phyloP scores from a whole-genome alignment of 2,329 filamentous ascomycete species.

The Exophiala sp. region DNA sequence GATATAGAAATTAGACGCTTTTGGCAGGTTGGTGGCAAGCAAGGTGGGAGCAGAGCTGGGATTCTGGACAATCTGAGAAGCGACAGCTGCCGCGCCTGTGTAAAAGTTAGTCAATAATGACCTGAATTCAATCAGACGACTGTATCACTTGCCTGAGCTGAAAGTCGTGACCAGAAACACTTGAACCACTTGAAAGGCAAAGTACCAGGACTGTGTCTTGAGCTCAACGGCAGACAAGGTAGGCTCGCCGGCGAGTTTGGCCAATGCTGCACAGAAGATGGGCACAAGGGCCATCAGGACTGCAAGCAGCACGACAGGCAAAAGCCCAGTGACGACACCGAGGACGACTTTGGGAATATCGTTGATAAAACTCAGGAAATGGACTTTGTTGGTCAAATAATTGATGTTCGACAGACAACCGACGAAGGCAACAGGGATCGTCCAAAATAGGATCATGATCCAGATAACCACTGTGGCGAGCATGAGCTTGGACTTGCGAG shows the following conservation, averaged over 20 bases:
- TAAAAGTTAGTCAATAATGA: constrained; percentile 32
- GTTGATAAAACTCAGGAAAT: constrained; percentile 68
- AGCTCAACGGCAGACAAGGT: constrained; percentile 75
- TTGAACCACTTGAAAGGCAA: constrained; percentile 65
- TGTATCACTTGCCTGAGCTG: constrained; percentile 50
- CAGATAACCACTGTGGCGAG: constrained; percentile 63
- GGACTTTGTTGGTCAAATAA: constrained; percentile 48
- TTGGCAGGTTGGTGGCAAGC: constrained; percentile 70
- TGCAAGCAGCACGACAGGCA: constrained; percentile 73
- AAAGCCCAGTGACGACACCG: constrained; percentile 74
- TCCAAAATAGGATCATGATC: constrained; percentile 81
- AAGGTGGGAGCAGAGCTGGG: constrained; percentile 60
- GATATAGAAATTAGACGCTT: constrained; percentile 89
- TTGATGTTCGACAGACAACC: constrained; percentile 82
- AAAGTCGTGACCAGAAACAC: constrained; percentile 85
- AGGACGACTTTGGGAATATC: constrained; percentile 63
- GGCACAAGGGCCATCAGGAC: constrained; percentile 83
- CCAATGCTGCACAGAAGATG: constrained; percentile 70
- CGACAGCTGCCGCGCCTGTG: constrained; percentile 63
- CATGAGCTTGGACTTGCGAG: constrained; percentile 58
- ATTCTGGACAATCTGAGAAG: constrained; percentile 57
- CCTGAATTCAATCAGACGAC: not conserved
- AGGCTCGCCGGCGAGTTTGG: constrained; percentile 71
- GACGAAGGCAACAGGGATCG: constrained; percentile 67
- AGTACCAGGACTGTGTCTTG: constrained; percentile 86